Evolutionary conservation across 208 protist genomes (phyloP).

Genomic region (Wallacemonas sp.): DNA sequence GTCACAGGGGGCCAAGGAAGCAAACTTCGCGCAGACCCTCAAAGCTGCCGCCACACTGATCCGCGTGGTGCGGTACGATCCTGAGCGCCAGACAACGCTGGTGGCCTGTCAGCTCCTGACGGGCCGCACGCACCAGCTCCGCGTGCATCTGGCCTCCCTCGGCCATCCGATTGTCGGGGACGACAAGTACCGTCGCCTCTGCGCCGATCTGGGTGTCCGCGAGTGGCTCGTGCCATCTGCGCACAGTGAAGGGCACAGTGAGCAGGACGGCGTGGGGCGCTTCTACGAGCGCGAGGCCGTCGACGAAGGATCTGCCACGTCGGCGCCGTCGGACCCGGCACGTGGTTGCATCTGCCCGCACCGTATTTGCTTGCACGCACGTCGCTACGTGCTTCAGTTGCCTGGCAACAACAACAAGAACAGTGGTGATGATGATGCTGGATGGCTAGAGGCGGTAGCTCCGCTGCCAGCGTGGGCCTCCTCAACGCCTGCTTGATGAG

Average conservation of each 20-base stretch:
- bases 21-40: constrained; percentile 38
- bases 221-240: background rate
- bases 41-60: constrained; percentile 48
- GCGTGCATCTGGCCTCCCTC: constrained; percentile 86
- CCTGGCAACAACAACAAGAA: constrained; percentile 14
- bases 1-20: background rate
- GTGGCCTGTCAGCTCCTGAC: constrained; percentile 80
- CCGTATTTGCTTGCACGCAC: constrained; percentile 69
- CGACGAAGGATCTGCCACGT: background rate
- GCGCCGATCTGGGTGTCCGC: background rate
- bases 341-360: constrained; percentile 47
- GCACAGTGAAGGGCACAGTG: background rate
- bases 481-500: background rate
- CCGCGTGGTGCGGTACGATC: constrained; percentile 43
- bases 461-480: constrained; percentile 44
- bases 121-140: constrained; percentile 92
- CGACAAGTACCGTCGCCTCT: constrained; percentile 56
- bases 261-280: constrained; percentile 8
- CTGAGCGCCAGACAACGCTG: constrained; percentile 40
- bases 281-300: constrained; percentile 18
- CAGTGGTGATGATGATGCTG: constrained; percentile 24
- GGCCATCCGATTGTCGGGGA: constrained; percentile 89
- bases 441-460: background rate
- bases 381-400: constrained; percentile 48
- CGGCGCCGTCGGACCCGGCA: background rate